These are phyloP conservation scores for Sicyos baderoa DNA, from an alignment of 306 rosid species.

Conservation along the genomic window DNA sequence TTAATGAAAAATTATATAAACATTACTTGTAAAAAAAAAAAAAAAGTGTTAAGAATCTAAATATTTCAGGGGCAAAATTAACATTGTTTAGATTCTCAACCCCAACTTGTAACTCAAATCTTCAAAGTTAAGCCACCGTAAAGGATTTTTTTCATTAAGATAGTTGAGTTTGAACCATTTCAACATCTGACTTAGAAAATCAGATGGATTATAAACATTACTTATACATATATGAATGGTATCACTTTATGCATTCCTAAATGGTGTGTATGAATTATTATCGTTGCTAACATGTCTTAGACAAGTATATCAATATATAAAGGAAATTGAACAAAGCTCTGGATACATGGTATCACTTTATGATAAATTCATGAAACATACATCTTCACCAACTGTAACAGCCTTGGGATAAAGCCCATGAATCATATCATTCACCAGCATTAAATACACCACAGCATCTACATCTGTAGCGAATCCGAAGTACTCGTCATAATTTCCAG, in stretches of 20 bases:
- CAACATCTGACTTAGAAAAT: not conserved
- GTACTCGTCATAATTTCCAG: slow-evolving; percentile 89
- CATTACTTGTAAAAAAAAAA: too few relatives aligned
- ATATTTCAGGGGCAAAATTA: too few relatives aligned
- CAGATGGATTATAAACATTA: not conserved
- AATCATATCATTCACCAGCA: slow-evolving; percentile 94
- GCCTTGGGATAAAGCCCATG: slow-evolving; percentile 95
- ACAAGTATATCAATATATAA: not conserved
- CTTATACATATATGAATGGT: not conserved
- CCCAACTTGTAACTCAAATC: not conserved
- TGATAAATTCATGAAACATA: slow-evolving; percentile 35
- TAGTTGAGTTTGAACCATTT: slow-evolving; percentile 2
- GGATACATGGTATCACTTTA: slow-evolving; percentile 11
- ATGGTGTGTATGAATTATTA: too few relatives aligned
- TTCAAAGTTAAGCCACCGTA: not conserved
- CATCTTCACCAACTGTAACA: slow-evolving; percentile 91
- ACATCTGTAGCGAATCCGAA: slow-evolving; percentile 83
- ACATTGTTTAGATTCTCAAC: too few relatives aligned
- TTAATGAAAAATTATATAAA: too few relatives aligned
- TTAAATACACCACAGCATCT: slow-evolving; percentile 84
- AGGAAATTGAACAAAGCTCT: not conserved
- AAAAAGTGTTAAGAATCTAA: too few relatives aligned
- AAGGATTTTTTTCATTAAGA: too few relatives aligned
- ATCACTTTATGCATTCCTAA: not conserved
- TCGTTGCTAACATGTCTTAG: not conserved